Evolutionary conservation across 108 stramenopile genomes (phyloP), one percentile per base, ranked within the genome.

Genomic region (Stephanodiscus triporus): DNA sequence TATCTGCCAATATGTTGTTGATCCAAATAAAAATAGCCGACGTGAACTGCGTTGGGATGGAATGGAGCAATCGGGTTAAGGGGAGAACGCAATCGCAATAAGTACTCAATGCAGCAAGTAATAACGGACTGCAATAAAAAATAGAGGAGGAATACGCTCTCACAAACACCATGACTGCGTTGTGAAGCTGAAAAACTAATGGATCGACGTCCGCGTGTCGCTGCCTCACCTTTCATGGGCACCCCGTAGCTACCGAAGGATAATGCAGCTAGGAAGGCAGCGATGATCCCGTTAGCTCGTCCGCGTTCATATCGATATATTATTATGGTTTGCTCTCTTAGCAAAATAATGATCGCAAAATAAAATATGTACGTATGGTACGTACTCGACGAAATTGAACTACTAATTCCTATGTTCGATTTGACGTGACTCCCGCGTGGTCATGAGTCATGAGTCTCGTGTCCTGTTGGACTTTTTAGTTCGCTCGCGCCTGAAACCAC

Each of bases 211-310:
- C 79, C 13, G 16, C 76, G 60, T 14, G 68, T 76, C 22, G 88
- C 83, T 10, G 70, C 76, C 53, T 86, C 82, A 34, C 79, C 81
- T 77, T 94, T 94, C 78, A 96, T 87, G 1, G 92, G 95, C 6
- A 92, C 95, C 22, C 91, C 90, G 66, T 94, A 96, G 26, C 77
- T 80, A 36, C 95, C 95, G 76, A 94, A 96, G 9, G 83, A 83
- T 9, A 93, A 9, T 48, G 86, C 83, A 0, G 84, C 82, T 29
- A 77, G 32, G 48, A 92, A 27, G 20, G 92, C 89, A 10, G 89
- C 81, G 16, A 59, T 40, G 17, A 74, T 26, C n/a, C 85, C 24
- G 30, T 67, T 43, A 77, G 17, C 57, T 83, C 82, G 32, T 74
- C 69, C 47, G 68, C 49, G 40, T 47, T 43, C 76, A 76, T 76